These are phyloP conservation scores for Chaetomium tenue DNA, from an alignment of 495 filamentous ascomycete species.

Conservation along the genomic window DNA sequence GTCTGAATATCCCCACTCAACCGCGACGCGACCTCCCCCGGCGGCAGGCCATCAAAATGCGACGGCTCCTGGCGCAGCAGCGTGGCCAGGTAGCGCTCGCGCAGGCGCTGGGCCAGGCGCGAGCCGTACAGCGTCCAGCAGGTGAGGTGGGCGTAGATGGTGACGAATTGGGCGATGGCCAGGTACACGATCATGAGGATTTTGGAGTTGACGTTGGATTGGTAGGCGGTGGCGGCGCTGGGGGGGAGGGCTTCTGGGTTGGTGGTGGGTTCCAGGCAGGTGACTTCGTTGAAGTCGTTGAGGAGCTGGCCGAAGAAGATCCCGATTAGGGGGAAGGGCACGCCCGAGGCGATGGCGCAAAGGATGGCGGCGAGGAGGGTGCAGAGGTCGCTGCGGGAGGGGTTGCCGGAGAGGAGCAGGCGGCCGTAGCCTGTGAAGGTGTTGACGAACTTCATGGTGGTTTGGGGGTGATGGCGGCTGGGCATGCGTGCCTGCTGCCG, in stretches of 20 bases:
- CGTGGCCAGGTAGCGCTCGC: slow-evolving; percentile 56
- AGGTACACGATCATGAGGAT: slow-evolving; percentile 63
- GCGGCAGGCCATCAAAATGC: slow-evolving; percentile 57
- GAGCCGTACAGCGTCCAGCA: slow-evolving; percentile 63
- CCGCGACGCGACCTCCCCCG: slow-evolving; percentile 61
- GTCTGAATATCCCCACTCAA: slow-evolving; percentile 60
- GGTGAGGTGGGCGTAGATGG: slow-evolving; percentile 55
- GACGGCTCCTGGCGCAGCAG: slow-evolving; percentile 61
- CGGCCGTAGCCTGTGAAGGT: slow-evolving; percentile 34
- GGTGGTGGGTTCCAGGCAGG: slow-evolving; percentile 42
- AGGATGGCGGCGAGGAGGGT: slow-evolving; percentile 54
- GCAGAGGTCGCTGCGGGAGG: slow-evolving; percentile 43
- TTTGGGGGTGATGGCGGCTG: slow-evolving; percentile 4
- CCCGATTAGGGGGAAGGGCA: slow-evolving; percentile 66
- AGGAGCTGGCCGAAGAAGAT: slow-evolving; percentile 68
- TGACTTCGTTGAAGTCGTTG: slow-evolving; percentile 62
- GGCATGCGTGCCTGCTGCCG: background rate
- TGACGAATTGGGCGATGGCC: slow-evolving; percentile 59
- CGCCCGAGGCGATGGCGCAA: slow-evolving; percentile 59
- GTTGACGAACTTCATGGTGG: slow-evolving; percentile 23
- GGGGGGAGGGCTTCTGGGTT: background rate
- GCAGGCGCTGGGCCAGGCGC: slow-evolving; percentile 60
- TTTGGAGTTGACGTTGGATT: slow-evolving; percentile 51
- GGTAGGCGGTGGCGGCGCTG: slow-evolving; percentile 30
- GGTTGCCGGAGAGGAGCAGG: slow-evolving; percentile 40